phyloP scores from a whole-genome alignment of 257 asterid genomes.

The Paulownia fortunei region DNA sequence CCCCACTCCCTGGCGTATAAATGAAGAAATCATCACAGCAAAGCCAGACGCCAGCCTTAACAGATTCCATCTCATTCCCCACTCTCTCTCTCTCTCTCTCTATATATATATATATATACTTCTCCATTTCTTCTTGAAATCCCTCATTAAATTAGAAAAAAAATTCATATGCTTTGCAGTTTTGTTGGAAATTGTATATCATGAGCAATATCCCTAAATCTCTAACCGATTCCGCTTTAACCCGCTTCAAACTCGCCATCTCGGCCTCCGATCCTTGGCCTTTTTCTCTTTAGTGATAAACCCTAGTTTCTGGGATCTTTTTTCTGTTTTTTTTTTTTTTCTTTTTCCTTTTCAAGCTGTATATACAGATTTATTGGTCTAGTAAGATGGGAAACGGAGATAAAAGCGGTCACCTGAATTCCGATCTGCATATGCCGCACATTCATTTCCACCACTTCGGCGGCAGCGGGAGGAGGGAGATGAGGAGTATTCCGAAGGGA shows the following conservation, averaged over 20 bases:
- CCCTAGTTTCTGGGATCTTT: neutral
- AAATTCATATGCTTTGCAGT: conserved; percentile 28
- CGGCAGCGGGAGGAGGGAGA: conserved; percentile 34
- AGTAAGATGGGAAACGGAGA: conserved; percentile 66
- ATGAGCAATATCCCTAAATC: conserved; percentile 85
- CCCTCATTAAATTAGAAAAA: neutral
- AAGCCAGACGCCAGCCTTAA: neutral
- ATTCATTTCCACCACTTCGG: conserved; percentile 55
- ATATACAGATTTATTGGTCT: neutral
- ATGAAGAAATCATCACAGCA: neutral
- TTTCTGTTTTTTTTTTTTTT: no score
- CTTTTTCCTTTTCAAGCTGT: neutral
- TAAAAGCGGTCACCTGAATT: conserved; percentile 39
- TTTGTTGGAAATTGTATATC: conserved; percentile 28
- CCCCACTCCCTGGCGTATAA: conserved; percentile 27
- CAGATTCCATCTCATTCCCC: neutral
- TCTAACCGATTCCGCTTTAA: conserved; percentile 65
- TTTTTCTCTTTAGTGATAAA: conserved; percentile 44
- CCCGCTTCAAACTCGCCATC: conserved; percentile 77
- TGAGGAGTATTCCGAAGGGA: conserved; percentile 41
- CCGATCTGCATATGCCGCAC: conserved; percentile 43
- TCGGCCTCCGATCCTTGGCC: conserved; percentile 97
- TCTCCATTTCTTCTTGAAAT: neutral
- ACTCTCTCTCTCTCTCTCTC: neutral
- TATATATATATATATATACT: conserved; percentile 8